Evolutionary conservation across 176 grass and related monocot genomes (phyloP), one percentile per base, ranked within the genome.

Genomic region (Elaeis guineensis): DNA sequence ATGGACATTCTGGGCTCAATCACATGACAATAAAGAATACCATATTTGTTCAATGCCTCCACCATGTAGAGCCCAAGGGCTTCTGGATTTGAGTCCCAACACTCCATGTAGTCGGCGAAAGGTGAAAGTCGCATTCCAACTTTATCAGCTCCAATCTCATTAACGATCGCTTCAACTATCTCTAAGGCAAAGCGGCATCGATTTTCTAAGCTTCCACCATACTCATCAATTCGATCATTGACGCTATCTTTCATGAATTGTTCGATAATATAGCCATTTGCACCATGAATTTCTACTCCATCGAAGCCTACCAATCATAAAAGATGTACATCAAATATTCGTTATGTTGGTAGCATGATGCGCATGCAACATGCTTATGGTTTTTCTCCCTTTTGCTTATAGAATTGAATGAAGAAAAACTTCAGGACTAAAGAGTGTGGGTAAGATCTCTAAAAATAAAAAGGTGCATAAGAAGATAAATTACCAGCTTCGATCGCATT

Each of bases 401-500:
- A 23, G 23, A 23, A 23, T 23, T 23, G 23, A 23, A 23, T 1
- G 23, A 23, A 23, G 23, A 23, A 23, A 23, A 23, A 23, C 23
- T 2, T 23, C 23, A 23, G 23, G 23, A 23, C 23, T 2, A 23
- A 2, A 23, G 1, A 23, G 23, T 2, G 23, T 23, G n/a, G n/a
- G 23, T n/a, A 23, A 23, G 23, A 23, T 23, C 23, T 23, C 0
- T 2, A 2, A 23, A 23, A 23, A 23, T 23, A 23, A 23, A 23
- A 23, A 2, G 23, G 23, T 2, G 23, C 23, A 2, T 23, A 29
- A 52, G 6, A 56, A 49, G 53, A 26, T 28, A 29, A 7, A 48
- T 84, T 63, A 82, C 86, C 82, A 24, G 78, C 82, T 61, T 90
- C 62, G 29, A 85, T 77, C 55, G 86, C 78, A 79, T 90, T 90